Percentiles rank a stretch among this genome's conserved stretches.
Conservation (phyloP, 2,329 filamentous ascomycete genomes). For the Claviceps pusilla region DNA sequence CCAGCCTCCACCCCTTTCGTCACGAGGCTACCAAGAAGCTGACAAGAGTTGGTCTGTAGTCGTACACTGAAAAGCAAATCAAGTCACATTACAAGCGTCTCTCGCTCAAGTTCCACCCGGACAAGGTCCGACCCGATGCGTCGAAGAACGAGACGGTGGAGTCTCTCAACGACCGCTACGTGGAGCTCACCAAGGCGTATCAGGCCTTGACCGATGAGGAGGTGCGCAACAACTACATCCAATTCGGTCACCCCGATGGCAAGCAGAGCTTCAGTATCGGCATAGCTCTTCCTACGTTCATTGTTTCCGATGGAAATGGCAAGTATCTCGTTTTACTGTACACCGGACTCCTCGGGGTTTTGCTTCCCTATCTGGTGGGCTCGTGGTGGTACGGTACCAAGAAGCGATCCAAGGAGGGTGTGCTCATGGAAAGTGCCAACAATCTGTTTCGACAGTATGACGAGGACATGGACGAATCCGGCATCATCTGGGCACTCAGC, state of each 20-base stretch:
- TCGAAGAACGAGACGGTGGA: conserved; percentile 83
- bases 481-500: conserved; percentile 67
- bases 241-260: conserved; percentile 91
- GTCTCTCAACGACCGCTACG: conserved; percentile 71
- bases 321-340: conserved; percentile 92
- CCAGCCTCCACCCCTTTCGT: no score
- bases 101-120: conserved; percentile 76
- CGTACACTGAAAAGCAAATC: conserved; percentile 75
- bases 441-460: conserved; percentile 88
- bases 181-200: conserved; percentile 94
- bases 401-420: conserved; percentile 80
- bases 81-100: conserved; percentile 81
- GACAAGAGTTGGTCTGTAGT: conserved; percentile 30
- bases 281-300: conserved; percentile 85
- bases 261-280: conserved; percentile 98
- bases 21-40: conserved; percentile 10
- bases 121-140: conserved; percentile 74
- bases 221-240: conserved; percentile 87
- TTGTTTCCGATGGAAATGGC: conserved; percentile 83
- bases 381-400: conserved; percentile 99
- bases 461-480: conserved; percentile 66
- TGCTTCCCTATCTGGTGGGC: conserved; percentile 84
- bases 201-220: conserved; percentile 96
- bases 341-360: conserved; percentile 69
- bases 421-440: conserved; percentile 84